A percentile compares a stretch with the other conserved stretches of the same genome.
These are phyloP conservation scores for Exophiala sideris DNA, from an alignment of 2,329 filamentous ascomycete species.

Conservation along the genomic window DNA sequence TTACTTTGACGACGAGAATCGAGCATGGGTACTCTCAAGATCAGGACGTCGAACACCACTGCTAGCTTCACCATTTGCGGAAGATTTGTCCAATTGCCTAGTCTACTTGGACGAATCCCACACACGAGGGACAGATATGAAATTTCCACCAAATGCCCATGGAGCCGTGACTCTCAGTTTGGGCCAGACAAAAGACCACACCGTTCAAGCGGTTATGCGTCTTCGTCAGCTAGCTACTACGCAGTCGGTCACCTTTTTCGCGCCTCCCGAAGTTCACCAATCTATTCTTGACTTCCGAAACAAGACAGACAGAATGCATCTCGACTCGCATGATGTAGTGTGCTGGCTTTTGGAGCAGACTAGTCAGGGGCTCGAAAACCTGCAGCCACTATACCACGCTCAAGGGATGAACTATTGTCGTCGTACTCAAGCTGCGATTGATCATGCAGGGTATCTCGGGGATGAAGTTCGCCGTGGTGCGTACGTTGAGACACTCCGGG, in stretches of 20 bases:
- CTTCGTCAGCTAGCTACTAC: conserved; percentile 65
- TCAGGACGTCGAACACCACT: conserved; percentile 36
- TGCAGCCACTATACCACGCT: conserved; percentile 58
- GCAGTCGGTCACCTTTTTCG: conserved; percentile 61
- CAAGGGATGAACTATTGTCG: conserved; percentile 55
- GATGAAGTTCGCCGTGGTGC: neutral
- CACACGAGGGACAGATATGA: conserved; percentile 66
- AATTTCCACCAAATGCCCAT: conserved; percentile 54
- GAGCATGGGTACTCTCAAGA: conserved; percentile 31
- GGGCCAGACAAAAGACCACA: conserved; percentile 62
- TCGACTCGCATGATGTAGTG: conserved; percentile 53
- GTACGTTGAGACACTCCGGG: conserved; percentile 43
- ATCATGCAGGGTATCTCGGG: conserved; percentile 1
- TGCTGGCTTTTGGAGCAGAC: conserved; percentile 60
- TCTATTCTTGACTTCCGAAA: conserved; percentile 45
- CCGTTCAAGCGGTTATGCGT: conserved; percentile 69
- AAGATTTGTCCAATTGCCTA: conserved; percentile 57
- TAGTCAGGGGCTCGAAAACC: conserved; percentile 46
- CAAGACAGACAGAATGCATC: conserved; percentile 22
- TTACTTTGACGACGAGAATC: conserved; percentile 48
- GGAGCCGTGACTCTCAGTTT: conserved; percentile 67
- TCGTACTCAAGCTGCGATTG: conserved; percentile 31
- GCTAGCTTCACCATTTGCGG: conserved; percentile 56
- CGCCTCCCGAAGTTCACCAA: conserved; percentile 56
- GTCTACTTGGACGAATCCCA: conserved; percentile 69